A percentile compares a stretch with the other conserved stretches of the same genome.
Evolutionary conservation across 192 early-diverging fungal species (phyloP).

Genomic region (Haplosporangium gracile): DNA sequence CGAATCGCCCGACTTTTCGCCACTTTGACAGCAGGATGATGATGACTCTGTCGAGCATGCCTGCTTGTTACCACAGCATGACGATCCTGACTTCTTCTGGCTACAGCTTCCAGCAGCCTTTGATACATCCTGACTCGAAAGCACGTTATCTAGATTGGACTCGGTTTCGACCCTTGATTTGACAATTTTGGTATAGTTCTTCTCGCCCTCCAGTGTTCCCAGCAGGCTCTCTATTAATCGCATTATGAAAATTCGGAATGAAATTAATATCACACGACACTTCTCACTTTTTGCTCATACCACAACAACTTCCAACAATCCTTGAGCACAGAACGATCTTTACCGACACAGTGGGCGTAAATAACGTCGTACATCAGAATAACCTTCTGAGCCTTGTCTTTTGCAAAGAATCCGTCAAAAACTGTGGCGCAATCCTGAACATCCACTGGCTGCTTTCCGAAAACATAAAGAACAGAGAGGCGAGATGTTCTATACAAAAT

Average conservation of each 20-base stretch:
- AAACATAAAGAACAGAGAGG: slow-evolving; percentile 89
- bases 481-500: slow-evolving; percentile 70
- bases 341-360: slow-evolving; percentile 72
- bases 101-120: slow-evolving; percentile 12
- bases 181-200: slow-evolving; percentile 52
- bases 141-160: slow-evolving; percentile 50
- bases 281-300: not conserved
- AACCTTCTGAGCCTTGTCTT: slow-evolving; percentile 60
- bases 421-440: slow-evolving; percentile 64
- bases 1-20: not conserved
- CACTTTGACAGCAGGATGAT: slow-evolving; percentile 17
- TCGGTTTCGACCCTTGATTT: slow-evolving; percentile 62
- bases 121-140: slow-evolving; percentile 1
- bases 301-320: not conserved
- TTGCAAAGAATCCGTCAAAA: slow-evolving; percentile 60
- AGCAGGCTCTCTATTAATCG: slow-evolving; percentile 35
- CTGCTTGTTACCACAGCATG: not conserved
- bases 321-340: slow-evolving; percentile 5
- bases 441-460: slow-evolving; percentile 83
- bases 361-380: slow-evolving; percentile 84
- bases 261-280: not conserved
- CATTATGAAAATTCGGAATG: not conserved
- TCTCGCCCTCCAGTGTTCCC: slow-evolving; percentile 11
- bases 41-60: slow-evolving; percentile 5
- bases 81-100: not conserved